A percentile compares a stretch with the other conserved stretches of the same genome.
Conservation (phyloP, 2,329 filamentous ascomycete species). For the Neoarthrinium moseri region DNA sequence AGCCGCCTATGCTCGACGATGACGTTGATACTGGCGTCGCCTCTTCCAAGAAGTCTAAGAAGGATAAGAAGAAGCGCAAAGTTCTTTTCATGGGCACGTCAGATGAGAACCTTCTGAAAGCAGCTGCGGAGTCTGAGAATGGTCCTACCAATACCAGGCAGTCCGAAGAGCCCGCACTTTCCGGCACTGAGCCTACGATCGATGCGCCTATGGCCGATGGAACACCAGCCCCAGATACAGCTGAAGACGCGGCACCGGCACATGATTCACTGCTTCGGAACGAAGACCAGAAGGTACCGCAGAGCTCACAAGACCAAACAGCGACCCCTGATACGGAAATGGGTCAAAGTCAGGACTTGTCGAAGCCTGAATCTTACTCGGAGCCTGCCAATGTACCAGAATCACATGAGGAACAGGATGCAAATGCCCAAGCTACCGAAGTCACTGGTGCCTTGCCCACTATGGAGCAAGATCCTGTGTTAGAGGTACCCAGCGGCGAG, state of each 20-base stretch:
- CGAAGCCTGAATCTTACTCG: background rate
- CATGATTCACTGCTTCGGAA: background rate
- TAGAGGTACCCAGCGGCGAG: background rate
- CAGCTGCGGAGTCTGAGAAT: conserved; percentile 11
- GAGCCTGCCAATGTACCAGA: no score
- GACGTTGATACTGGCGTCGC: background rate
- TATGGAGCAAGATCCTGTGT: background rate
- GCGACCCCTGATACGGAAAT: background rate
- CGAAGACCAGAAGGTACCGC: background rate
- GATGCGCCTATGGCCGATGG: no score
- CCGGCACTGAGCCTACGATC: background rate
- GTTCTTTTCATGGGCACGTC: background rate
- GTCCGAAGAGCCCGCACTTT: background rate
- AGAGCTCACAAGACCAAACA: background rate
- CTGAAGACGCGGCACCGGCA: no score
- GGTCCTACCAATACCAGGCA: background rate
- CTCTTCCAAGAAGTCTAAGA: conserved; percentile 20
- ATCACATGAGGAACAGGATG: no score
- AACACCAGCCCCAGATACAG: no score
- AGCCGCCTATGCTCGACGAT: background rate
- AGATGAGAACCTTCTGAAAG: conserved; percentile 2
- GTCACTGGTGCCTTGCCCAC: background rate
- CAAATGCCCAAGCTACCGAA: background rate
- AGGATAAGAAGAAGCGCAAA: conserved; percentile 13
- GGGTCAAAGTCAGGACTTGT: background rate